These are phyloP conservation scores for Pontederia paniculata DNA, from an alignment of 176 grass and related monocot genomes.

Conservation along the genomic window DNA sequence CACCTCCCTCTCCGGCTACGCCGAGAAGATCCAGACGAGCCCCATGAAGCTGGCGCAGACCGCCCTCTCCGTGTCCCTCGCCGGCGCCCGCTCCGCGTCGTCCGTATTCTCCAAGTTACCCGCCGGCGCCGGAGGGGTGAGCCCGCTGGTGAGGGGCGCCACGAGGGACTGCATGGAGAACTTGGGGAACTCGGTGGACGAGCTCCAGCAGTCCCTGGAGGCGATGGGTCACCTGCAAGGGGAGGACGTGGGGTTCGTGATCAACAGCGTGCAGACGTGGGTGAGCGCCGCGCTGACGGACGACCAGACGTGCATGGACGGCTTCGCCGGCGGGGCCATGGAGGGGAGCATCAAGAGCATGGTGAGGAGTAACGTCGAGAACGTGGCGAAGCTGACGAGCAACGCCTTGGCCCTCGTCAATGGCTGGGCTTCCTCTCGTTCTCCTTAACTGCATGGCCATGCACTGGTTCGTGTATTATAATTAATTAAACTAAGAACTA, in stretches of 20 bases:
- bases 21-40: slow-evolving; percentile 9
- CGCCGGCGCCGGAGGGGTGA: neutral
- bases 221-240: slow-evolving; percentile 26
- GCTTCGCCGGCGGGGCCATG: slow-evolving; percentile 26
- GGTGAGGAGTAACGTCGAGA: slow-evolving; percentile 26
- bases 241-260: slow-evolving; percentile 23
- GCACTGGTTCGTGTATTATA: no score
- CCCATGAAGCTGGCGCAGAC: slow-evolving; percentile 8
- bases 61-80: slow-evolving; percentile 13
- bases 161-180: slow-evolving; percentile 45
- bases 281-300: slow-evolving; percentile 72
- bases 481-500: no score
- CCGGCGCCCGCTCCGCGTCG: slow-evolving; percentile 8
- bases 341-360: slow-evolving; percentile 21
- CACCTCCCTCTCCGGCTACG: slow-evolving; percentile 19
- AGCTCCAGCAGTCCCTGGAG: slow-evolving; percentile 32
- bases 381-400: slow-evolving; percentile 1
- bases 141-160: slow-evolving; percentile 24
- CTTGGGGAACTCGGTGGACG: slow-evolving; percentile 33
- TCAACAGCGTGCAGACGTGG: slow-evolving; percentile 58
- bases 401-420: neutral
- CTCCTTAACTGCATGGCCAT: no score
- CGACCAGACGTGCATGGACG: slow-evolving; percentile 55
- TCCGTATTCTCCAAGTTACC: slow-evolving; percentile 2
- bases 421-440: neutral